Evolutionary conservation across 2,329 filamentous ascomycete species (phyloP).

Genomic region (Sclerotinia trifoliorum): DNA sequence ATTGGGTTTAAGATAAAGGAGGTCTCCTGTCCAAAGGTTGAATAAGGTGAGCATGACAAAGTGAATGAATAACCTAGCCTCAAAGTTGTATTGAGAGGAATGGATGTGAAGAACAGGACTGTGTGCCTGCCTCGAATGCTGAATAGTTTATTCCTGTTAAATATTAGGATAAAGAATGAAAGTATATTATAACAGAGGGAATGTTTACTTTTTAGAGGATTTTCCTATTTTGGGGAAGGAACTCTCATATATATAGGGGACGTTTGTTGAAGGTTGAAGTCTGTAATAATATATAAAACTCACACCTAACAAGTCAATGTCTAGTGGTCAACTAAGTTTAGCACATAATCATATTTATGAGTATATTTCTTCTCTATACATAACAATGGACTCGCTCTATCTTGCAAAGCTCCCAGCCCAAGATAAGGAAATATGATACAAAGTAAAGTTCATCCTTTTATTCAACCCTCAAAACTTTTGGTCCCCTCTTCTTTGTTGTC

Average conservation of each 20-base stretch:
- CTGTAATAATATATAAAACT: background rate
- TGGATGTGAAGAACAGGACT: no score
- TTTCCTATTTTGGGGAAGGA: background rate
- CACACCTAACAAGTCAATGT: slow-evolving; percentile 1
- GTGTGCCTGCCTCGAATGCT: no score
- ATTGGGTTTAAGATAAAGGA: background rate
- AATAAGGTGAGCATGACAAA: background rate
- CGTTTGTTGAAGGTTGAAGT: background rate
- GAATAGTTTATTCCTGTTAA: background rate
- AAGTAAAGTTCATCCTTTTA: slow-evolving; percentile 44
- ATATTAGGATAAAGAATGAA: background rate
- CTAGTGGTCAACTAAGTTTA: background rate
- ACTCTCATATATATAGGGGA: background rate
- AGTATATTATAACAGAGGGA: background rate
- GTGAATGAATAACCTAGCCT: background rate
- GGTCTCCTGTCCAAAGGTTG: background rate
- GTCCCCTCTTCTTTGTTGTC: slow-evolving; percentile 67
- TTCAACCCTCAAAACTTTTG: slow-evolving; percentile 69
- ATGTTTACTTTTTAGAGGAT: background rate
- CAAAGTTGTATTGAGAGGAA: background rate
- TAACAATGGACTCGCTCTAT: slow-evolving; percentile 25
- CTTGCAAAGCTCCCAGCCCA: slow-evolving; percentile 27
- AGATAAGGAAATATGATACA: slow-evolving; percentile 38
- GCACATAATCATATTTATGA: slow-evolving; percentile 28
- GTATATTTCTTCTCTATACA: slow-evolving; percentile 37